Percentiles rank a stretch among this genome's conserved stretches.
Conservation (phyloP, 192 early-diverging fungal species). For the Dimargaris cristalligena region DNA sequence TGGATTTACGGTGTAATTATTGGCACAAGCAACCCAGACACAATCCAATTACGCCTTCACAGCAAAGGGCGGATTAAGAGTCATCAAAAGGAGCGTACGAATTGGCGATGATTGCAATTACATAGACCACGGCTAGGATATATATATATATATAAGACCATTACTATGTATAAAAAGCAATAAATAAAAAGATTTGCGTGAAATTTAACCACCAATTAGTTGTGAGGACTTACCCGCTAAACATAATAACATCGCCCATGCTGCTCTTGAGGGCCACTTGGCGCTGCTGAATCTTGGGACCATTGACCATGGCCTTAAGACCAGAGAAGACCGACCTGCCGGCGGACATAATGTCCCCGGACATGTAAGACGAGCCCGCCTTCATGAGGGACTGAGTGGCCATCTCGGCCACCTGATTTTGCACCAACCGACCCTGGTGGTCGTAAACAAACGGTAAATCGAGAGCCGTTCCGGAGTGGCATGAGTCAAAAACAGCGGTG, state of each 20-base stretch:
- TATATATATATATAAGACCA: too few species aligned
- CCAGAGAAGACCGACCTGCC: constrained; percentile 23
- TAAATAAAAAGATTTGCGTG: background rate
- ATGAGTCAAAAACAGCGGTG: constrained; percentile 74
- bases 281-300: constrained; percentile 24
- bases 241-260: constrained; percentile 60
- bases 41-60: background rate
- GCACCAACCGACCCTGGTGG: constrained; percentile 41
- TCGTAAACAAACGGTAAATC: constrained; percentile 69
- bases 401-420: constrained; percentile 25
- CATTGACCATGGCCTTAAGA: constrained; percentile 22
- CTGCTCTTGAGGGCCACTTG: constrained; percentile 23
- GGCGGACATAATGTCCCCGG: constrained; percentile 24
- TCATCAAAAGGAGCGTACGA: background rate
- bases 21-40: background rate
- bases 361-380: constrained; percentile 19
- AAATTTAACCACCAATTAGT: too few species aligned
- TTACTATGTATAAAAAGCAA: too few species aligned
- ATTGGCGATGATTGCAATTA: background rate
- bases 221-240: constrained; percentile 50
- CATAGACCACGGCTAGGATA: too few species aligned
- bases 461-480: constrained; percentile 66
- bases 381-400: constrained; percentile 22
- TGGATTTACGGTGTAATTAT: background rate
- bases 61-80: background rate